Evolutionary conservation across 2,329 filamentous ascomycete species (phyloP), one percentile per base, ranked within the genome.

Genomic region (Alternaria panax): DNA sequence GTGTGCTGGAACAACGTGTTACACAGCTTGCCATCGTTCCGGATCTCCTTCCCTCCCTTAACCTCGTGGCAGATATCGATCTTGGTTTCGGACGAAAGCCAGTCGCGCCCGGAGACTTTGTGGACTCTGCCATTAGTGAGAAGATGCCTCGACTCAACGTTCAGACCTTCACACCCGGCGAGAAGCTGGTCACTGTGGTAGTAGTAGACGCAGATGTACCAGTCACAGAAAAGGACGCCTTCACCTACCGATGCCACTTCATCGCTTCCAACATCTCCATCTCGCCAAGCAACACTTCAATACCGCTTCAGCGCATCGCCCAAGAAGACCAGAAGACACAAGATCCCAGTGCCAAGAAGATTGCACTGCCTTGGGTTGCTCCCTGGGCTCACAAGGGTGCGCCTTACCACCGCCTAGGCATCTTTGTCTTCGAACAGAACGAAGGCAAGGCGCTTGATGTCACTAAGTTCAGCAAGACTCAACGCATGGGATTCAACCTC

Each of bases 151-250:
- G 88, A 25, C 84, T 99, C 63, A 89, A 88, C 57, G 88, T 98
- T 18, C 94, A 97, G 79, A 86, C 91, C 34, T 99, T 97, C 75
- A 88, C 94, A 74, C 84, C 86, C 54, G 93, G 92, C 63, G 85
- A 92, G 78, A 90, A 92, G 70, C 85, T 97, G 28, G 88, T 97
- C 68, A 92, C 91, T 9, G 85, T 99, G 38, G 91, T 89, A 2
- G 90, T 98, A 51, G 84, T 98, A 63, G 94, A 99, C 80, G 85
- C 92, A 1, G 95, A 99, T 80, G 92, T 98, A 0, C 95, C 95
- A 54, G 87, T 93, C 66, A 79, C 90, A 5, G 88, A 90, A 61
- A 85, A 81, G 20, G 91, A 99, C 78, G 81, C 82, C 63, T 99
- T 96, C 81, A 84, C 86, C 62, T 90, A 90, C 77, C 88, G 92